A percentile compares a stretch with the other conserved stretches of the same genome.
Evolutionary conservation across 345 rosid species (phyloP).

Genomic region (Bretschneidera sinensis): DNA sequence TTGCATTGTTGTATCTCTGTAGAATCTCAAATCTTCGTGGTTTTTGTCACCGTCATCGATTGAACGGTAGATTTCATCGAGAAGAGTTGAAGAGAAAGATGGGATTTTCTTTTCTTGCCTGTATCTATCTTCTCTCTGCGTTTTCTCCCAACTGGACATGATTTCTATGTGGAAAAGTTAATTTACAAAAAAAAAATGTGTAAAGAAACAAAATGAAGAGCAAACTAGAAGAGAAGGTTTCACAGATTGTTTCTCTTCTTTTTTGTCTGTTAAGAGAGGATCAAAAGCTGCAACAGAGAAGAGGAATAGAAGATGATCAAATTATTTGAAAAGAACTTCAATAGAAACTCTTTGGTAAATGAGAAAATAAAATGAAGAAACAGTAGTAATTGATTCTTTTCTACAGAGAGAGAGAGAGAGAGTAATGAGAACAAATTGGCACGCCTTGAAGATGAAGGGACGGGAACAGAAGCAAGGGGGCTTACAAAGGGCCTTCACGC

Average conservation of each 20-base stretch:
- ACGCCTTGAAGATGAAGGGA: constrained; percentile 23
- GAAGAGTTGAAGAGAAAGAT: constrained; percentile 85
- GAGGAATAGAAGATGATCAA: neutral
- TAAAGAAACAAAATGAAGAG: no score
- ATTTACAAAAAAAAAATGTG: neutral
- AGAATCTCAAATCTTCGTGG: constrained; percentile 32
- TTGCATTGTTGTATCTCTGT: constrained; percentile 32
- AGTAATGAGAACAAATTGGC: constrained; percentile 26
- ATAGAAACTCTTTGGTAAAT: neutral
- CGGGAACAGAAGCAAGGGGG: no score
- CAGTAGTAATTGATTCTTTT: no score
- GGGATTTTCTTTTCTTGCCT: constrained; percentile 37
- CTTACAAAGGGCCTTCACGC: constrained; percentile 34
- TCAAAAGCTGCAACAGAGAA: constrained; percentile 23
- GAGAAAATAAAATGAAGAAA: no score
- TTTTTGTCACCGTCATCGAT: constrained; percentile 44
- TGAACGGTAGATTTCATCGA: constrained; percentile 89
- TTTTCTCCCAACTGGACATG: constrained; percentile 43
- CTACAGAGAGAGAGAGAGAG: no score
- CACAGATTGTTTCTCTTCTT: no score
- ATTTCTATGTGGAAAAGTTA: neutral
- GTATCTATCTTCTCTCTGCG: constrained; percentile 22
- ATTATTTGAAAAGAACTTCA: neutral
- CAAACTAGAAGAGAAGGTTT: neutral
- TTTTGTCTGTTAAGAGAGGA: constrained; percentile 11